phyloP scores from a whole-genome alignment of 176 grass and related monocot genomes.

The Chrysopogon serrulatus region DNA sequence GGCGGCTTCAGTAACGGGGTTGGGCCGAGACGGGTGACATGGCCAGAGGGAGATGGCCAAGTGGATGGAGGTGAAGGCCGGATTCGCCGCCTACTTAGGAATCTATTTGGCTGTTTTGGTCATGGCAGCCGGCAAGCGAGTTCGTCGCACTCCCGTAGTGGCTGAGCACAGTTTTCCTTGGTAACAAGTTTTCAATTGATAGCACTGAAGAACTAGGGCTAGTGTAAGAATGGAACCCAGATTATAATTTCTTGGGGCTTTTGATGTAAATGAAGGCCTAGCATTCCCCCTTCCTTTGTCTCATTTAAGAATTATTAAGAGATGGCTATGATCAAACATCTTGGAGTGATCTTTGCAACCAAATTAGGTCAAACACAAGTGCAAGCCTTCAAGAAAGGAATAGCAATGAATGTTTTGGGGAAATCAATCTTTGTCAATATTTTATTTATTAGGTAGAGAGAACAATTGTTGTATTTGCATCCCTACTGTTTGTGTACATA shows the following conservation, averaged over 20 bases:
- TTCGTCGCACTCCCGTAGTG: conserved; percentile 33
- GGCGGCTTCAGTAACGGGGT: conserved; percentile 60
- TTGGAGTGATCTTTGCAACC: conserved; percentile 15
- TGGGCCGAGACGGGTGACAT: conserved; percentile 54
- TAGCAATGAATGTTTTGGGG: conserved; percentile 6
- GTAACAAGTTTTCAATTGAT: conserved; percentile 31
- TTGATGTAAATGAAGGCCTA: conserved; percentile 49
- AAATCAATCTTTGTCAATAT: conserved; percentile 8
- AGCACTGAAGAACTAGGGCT: conserved; percentile 48
- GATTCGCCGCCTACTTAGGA: conserved; percentile 53
- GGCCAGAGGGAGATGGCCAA: conserved; percentile 35
- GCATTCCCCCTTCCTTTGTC: background rate
- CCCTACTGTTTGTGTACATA: conserved; percentile 39
- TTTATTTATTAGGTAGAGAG: conserved; percentile 27
- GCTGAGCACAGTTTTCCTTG: conserved; percentile 35
- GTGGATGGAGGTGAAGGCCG: conserved; percentile 37
- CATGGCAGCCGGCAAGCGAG: conserved; percentile 20
- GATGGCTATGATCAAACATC: conserved; percentile 29
- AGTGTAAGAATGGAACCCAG: conserved; percentile 40
- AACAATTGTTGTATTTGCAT: conserved; percentile 15
- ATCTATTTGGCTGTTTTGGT: conserved; percentile 52
- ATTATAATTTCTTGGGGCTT: conserved; percentile 26
- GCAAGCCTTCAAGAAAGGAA: conserved; percentile 2
- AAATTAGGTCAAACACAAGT: conserved; percentile 14
- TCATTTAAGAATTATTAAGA: conserved; percentile 25